Percentiles rank a stretch among this genome's conserved stretches.
Evolutionary conservation across 2,329 filamentous ascomycete species (phyloP).

Genomic region (Huntiella moniliformis): DNA sequence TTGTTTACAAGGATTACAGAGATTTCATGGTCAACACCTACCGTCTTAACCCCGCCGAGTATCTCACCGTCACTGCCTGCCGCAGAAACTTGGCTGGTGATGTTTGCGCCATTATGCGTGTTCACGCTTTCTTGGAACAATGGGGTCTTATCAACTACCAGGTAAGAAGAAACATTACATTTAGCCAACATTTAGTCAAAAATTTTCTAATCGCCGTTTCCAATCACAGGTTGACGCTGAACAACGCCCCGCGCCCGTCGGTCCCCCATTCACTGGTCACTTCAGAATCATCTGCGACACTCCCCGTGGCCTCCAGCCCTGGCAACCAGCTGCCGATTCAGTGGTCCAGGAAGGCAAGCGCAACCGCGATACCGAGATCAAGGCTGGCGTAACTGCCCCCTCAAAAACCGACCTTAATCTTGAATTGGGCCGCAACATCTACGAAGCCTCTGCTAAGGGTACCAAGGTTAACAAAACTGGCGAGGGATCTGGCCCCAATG

Average conservation of each 20-base stretch:
- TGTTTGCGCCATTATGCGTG: slow-evolving; percentile 97
- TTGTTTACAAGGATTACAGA: slow-evolving; percentile 96
- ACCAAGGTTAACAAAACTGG: slow-evolving; percentile 49
- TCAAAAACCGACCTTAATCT: slow-evolving; percentile 71
- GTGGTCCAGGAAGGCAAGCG: slow-evolving; percentile 42
- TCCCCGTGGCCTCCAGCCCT: slow-evolving; percentile 80
- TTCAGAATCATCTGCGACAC: slow-evolving; percentile 95
- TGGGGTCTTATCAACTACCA: slow-evolving; percentile 99
- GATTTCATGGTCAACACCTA: slow-evolving; percentile 99
- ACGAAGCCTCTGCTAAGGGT: slow-evolving; percentile 73
- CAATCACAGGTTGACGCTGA: slow-evolving; percentile 70
- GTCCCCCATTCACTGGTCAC: slow-evolving; percentile 90
- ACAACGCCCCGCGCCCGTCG: slow-evolving; percentile 83
- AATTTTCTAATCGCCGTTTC: background rate
- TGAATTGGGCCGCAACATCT: slow-evolving; percentile 88
- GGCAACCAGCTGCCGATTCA: slow-evolving; percentile 74
- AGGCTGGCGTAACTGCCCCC: slow-evolving; percentile 44
- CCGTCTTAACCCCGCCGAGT: slow-evolving; percentile 84
- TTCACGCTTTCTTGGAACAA: slow-evolving; percentile 93
- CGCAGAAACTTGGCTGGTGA: slow-evolving; percentile 87
- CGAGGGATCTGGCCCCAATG: slow-evolving; percentile 46
- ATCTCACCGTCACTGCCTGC: slow-evolving; percentile 91
- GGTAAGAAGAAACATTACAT: slow-evolving; percentile 28
- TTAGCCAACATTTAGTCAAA: background rate
- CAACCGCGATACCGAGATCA: slow-evolving; percentile 50